A percentile compares a stretch with the other conserved stretches of the same genome.
Conservation (phyloP, 371 early-diverging fungal genomes). For the Umbelopsis sp. region DNA sequence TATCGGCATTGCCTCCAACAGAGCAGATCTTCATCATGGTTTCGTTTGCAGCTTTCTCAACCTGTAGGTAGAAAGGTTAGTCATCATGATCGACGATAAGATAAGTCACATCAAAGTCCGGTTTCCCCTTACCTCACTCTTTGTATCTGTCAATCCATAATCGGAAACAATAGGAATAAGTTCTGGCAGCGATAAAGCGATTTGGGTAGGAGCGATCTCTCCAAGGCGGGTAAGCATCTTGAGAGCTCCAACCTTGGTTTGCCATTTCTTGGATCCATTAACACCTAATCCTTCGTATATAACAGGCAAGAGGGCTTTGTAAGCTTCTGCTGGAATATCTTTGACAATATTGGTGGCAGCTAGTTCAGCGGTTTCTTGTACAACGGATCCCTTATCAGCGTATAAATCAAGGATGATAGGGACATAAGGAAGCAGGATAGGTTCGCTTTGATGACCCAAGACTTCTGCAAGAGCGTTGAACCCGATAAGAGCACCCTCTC, state of each 20-base stretch:
- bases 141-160: slow-evolving; percentile 69
- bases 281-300: slow-evolving; percentile 63
- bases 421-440: slow-evolving; percentile 62
- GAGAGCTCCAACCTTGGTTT: slow-evolving; percentile 73
- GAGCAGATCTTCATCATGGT: slow-evolving; percentile 71
- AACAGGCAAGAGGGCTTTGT: slow-evolving; percentile 59
- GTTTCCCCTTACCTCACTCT: slow-evolving; percentile 59
- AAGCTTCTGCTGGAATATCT: slow-evolving; percentile 60
- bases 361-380: slow-evolving; percentile 73
- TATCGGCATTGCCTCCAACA: slow-evolving; percentile 80
- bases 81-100: no score
- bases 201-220: slow-evolving; percentile 63
- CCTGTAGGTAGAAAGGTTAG: slow-evolving; percentile 24
- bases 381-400: slow-evolving; percentile 75
- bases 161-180: slow-evolving; percentile 76
- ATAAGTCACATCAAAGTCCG: background rate
- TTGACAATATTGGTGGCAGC: slow-evolving; percentile 60
- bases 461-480: slow-evolving; percentile 66
- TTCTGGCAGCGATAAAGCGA: slow-evolving; percentile 67
- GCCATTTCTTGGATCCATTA: slow-evolving; percentile 74
- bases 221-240: slow-evolving; percentile 60
- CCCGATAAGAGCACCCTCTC: slow-evolving; percentile 76
- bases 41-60: slow-evolving; percentile 48
- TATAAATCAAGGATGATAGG: slow-evolving; percentile 63
- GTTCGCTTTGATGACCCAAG: slow-evolving; percentile 60